Percentiles rank a stretch among this genome's conserved stretches.
Conservation (phyloP, 768 basidiomycete species). For the Trametes sanguinea region DNA sequence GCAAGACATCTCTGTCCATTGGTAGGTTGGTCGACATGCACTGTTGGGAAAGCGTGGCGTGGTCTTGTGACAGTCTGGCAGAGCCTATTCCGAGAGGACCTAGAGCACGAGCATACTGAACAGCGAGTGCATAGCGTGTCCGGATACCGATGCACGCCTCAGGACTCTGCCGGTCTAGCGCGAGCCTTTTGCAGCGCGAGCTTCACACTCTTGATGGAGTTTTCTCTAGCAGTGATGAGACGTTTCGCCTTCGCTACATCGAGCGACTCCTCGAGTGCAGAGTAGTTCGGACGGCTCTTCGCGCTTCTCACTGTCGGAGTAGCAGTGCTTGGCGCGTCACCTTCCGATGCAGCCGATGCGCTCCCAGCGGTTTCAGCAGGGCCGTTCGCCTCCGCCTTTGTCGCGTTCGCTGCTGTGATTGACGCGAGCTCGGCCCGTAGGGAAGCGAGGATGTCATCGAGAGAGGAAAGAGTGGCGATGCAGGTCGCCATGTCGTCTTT, state of each 20-base stretch:
- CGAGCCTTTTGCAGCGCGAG: conserved; percentile 45
- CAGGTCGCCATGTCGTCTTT: conserved; percentile 69
- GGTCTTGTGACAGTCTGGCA: no score
- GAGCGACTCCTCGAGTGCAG: conserved; percentile 35
- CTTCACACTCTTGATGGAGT: conserved; percentile 64
- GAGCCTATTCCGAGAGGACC: no score
- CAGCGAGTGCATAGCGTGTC: no score
- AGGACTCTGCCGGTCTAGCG: background rate
- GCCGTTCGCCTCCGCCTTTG: background rate
- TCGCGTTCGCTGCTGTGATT: conserved; percentile 6
- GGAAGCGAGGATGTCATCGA: conserved; percentile 63
- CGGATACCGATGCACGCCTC: no score
- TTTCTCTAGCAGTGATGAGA: conserved; percentile 69
- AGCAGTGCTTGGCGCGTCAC: no score
- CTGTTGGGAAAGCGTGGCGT: no score
- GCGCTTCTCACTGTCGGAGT: conserved; percentile 2
- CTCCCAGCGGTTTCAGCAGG: background rate
- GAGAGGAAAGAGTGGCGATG: conserved; percentile 52
- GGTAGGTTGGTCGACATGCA: no score
- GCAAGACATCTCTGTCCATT: no score
- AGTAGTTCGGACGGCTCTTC: conserved; percentile 46
- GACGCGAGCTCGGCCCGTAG: conserved; percentile 52
- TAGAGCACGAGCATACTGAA: no score
- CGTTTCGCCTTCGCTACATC: conserved; percentile 67
- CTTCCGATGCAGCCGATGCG: background rate